phyloP scores from a whole-genome alignment of 208 protist species.

The Crithidia bombi region DNA sequence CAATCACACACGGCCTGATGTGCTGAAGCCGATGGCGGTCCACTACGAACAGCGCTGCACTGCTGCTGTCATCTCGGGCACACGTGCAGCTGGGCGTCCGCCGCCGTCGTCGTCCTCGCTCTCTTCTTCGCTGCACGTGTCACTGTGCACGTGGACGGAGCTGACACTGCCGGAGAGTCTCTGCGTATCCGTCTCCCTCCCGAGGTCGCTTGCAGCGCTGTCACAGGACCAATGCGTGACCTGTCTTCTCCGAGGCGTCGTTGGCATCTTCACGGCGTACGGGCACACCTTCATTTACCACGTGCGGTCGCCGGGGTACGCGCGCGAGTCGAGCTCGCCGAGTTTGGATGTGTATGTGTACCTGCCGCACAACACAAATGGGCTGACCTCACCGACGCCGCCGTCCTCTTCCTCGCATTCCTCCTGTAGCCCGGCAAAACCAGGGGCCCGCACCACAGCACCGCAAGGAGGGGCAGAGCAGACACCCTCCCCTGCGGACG shows the following conservation, averaged over 20 bases:
- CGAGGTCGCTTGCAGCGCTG: background rate
- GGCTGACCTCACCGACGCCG: background rate
- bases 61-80: background rate
- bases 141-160: constrained; percentile 28
- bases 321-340: background rate
- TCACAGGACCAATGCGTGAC: background rate
- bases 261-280: constrained; percentile 51
- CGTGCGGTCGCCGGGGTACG: constrained; percentile 1
- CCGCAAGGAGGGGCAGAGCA: background rate
- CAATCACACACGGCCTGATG: constrained; percentile 38
- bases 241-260: constrained; percentile 22
- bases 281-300: constrained; percentile 49
- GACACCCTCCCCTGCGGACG: background rate
- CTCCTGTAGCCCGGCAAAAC: background rate
- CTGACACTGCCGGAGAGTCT: constrained; percentile 32
- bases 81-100: background rate
- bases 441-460: background rate
- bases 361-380: background rate
- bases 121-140: background rate
- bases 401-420: background rate
- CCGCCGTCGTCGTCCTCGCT: background rate
- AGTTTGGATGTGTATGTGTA: constrained; percentile 10
- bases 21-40: constrained; percentile 61
- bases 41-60: background rate
- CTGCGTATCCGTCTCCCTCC: constrained; percentile 2